phyloP scores from a whole-genome alignment of 805 yeast species.

The Saturnispora zaruensis region DNA sequence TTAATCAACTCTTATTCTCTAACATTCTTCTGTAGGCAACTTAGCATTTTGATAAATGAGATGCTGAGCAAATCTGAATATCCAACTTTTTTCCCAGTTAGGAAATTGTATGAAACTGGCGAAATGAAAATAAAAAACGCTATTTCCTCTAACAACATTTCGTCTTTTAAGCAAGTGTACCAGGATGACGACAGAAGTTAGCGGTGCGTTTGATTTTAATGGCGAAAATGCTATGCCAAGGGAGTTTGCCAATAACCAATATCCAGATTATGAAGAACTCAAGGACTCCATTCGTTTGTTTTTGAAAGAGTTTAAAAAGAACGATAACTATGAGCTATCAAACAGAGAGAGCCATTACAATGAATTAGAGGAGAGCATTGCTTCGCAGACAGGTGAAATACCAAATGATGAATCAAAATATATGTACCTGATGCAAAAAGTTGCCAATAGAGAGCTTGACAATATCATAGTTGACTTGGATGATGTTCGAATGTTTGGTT shows the following conservation, averaged over 20 bases:
- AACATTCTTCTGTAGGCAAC: neutral
- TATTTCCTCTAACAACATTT: neutral
- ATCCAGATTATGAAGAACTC: slow-evolving; percentile 56
- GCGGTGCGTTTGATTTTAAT: neutral
- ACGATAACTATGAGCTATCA: slow-evolving; percentile 17
- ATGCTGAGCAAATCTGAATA: neutral
- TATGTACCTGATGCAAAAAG: slow-evolving; percentile 58
- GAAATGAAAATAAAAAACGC: neutral
- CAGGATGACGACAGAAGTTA: slow-evolving; percentile 4
- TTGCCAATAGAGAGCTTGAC: slow-evolving; percentile 75
- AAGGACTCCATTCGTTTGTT: slow-evolving; percentile 53
- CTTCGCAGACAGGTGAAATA: slow-evolving; percentile 20
- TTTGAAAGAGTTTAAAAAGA: slow-evolving; percentile 50
- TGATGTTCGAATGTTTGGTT: slow-evolving; percentile 62
- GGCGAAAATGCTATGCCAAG: slow-evolving; percentile 3
- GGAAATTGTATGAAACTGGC: slow-evolving; percentile 1
- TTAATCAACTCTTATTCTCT: too few species aligned
- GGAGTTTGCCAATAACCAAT: slow-evolving; percentile 8
- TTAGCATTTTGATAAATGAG: too few species aligned
- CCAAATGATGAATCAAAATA: slow-evolving; percentile 54
- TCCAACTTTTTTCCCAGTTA: neutral
- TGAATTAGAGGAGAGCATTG: slow-evolving; percentile 26
- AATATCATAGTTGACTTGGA: slow-evolving; percentile 72
- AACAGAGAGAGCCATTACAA: slow-evolving; percentile 23
- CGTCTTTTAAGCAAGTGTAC: neutral